Base-by-base conservation (phyloP, 495 filamentous ascomycete species). In the Penicillium mononematosum region DNA sequence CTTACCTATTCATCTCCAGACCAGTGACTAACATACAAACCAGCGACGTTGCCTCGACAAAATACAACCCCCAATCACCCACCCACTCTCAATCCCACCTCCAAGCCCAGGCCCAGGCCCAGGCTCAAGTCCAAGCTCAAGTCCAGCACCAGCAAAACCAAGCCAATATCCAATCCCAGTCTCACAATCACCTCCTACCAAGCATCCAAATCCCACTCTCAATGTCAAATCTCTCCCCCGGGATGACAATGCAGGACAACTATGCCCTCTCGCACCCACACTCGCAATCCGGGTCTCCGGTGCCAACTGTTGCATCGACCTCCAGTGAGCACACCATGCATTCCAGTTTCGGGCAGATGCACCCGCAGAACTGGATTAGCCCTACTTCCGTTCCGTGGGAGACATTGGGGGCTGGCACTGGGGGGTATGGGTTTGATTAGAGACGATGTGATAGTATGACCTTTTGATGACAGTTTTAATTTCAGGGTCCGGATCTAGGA, bases 321-420 rank as follows among this genome's bases (percentile, higher is more conserved):
- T 48, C 58, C 9, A 63, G 60, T 12, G 66, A 69, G 11, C 66
- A 59, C 6, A 59, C 55, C 8, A 60, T 69, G 59, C 39, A 66
- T 48, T 61, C 61, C 17, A 55, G 57, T 57, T 54, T 67, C 56
- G 66, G 61, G 0, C 70, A 67, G 20, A 58, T 76, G 31, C 68
- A 73, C 29, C 68, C 70, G 9, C 73, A 76, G 53, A 69, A 72
- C 41, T 76, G 73, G 73, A 50, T 76, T 7, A 59, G 58, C 19
- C 64, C 73, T 14, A 60, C 68, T 12, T 70, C 71, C 8, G 58
- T 74, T 10, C 70, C 70, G 11, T 76, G 73, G 73, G 70, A 72
- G 42, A 46, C 60, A 4, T n/a, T 68, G 5, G 58, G 62, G 9
- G 24, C 61, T 14, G 49, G 50, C 6, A 60, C 67, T 20, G 59